Base-by-base conservation (phyloP, 2,329 filamentous ascomycete species). In the Paecilomyces fulvus region DNA sequence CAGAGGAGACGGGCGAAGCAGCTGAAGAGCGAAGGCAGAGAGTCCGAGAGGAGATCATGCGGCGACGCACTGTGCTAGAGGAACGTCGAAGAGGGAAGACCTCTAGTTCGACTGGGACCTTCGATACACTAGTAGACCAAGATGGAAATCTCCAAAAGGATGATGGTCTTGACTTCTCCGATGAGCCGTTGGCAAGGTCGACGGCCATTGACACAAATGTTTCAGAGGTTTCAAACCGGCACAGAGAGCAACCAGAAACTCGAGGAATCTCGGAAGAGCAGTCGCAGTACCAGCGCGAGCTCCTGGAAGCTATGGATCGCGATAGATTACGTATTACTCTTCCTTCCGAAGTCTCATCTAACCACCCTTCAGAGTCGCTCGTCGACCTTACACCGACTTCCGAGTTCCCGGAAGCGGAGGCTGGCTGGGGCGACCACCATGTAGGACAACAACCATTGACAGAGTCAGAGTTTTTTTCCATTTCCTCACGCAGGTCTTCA, bases 371-470 rank as follows among this genome's bases (percentile, higher is more conserved):
- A 2, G 74, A 76, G 55, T 73, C 71, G 30, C 62, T 75, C 7
- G 60, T 75, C 51, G 73, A 77, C 57, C 68, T 77, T 10, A 79
- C 76, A 3, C 76, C 77, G 25, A 77, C 73, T 7, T 75, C 75
- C n/a, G 73, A 77, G 60, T 67, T 61, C 51, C 70, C 70, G 5
- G 70, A 64, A 48, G 62, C 59, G 12, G 67, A 64, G 30, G 60
- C 60, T 55, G 65, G 55, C 37, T 55, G 59, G 23, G 61, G 63
- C 7, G 58, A 57, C 43, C 56, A 52, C 30, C 10, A 54, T 51
- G 54, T 58, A 54, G n/a, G 49, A 55, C 51, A 54, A 54, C 17
- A 53, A 49, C 65, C 63, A 31, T 56, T 65, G 10, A 55, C 56
- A 3, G 57, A 56, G 43, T 62, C 65, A 14, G 61, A 64, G 31